Conservation (phyloP, 495 filamentous ascomycete species). For the Haplographium delicatum region DNA sequence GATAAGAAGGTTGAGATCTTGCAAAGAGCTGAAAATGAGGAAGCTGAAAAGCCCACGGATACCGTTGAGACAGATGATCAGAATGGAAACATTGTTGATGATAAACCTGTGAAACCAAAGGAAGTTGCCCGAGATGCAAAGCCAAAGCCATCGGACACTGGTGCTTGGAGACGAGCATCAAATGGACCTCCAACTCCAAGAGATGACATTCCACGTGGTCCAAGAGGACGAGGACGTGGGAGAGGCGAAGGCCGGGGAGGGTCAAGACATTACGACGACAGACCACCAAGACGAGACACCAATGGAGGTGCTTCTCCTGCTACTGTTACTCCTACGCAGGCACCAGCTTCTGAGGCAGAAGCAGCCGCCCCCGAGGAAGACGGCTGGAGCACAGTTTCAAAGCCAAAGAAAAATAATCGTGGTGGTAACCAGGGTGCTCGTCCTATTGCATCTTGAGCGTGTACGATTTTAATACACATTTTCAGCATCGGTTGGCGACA, state of each 20-base stretch:
- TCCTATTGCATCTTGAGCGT: constrained; percentile 21
- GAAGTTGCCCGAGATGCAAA: constrained; percentile 35
- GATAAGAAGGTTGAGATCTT: constrained; percentile 60
- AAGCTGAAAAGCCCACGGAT: constrained; percentile 44
- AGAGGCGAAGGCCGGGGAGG: constrained; percentile 38
- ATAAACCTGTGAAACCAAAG: constrained; percentile 40
- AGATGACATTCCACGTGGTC: constrained; percentile 25
- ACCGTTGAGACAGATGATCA: constrained; percentile 37
- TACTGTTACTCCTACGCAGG: constrained; percentile 27
- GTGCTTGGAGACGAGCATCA: constrained; percentile 46
- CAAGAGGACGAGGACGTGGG: constrained; percentile 36
- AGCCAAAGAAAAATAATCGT: constrained; percentile 46
- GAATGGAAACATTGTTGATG: constrained; percentile 30
- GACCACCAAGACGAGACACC: constrained; percentile 31
- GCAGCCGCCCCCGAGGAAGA: constrained; percentile 52
- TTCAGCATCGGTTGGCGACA: neutral
- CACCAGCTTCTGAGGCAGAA: constrained; percentile 33
- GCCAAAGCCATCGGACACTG: constrained; percentile 37
- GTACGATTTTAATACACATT: neutral
- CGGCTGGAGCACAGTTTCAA: constrained; percentile 71
- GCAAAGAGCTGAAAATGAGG: constrained; percentile 52
- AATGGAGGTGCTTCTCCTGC: constrained; percentile 35
- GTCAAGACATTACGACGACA: constrained; percentile 31
- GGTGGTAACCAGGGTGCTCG: constrained; percentile 29
- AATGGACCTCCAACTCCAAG: constrained; percentile 32